Evolutionary conservation across 257 asterid genomes (phyloP).

Genomic region (Jaltomata sinuosa): DNA sequence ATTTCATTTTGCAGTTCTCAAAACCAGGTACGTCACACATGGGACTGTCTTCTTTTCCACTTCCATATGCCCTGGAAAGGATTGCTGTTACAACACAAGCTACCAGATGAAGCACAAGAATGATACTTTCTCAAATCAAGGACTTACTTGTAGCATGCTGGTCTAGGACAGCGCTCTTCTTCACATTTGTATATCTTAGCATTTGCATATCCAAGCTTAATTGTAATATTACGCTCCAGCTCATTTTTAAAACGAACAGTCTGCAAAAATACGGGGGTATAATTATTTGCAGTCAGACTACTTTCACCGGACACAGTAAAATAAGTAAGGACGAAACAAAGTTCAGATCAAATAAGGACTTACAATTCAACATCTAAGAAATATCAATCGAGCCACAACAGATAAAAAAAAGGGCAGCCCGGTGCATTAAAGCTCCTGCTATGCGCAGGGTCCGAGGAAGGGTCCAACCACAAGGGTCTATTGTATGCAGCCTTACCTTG

Average conservation of each 20-base stretch:
- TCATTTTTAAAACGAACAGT: conserved; percentile 98
- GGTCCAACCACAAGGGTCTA: no score
- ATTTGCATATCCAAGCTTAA: conserved; percentile 98
- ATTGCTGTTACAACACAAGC: neutral
- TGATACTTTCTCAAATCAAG: neutral
- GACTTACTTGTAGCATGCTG: conserved; percentile 89
- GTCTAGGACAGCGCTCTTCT: conserved; percentile 89
- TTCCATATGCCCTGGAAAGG: conserved; percentile 81
- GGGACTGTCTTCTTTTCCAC: conserved; percentile 94
- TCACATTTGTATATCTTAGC: conserved; percentile 95
- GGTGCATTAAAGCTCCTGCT: no score
- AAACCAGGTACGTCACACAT: conserved; percentile 97
- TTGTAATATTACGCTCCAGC: conserved; percentile 92
- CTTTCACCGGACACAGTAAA: neutral
- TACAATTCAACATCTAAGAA: neutral
- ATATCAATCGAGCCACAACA: neutral
- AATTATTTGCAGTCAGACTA: neutral
- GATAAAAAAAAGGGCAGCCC: neutral
- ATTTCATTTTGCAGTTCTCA: conserved; percentile 84
- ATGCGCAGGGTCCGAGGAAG: no score
- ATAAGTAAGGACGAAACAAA: neutral
- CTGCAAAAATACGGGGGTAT: conserved; percentile 22
- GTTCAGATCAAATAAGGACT: neutral
- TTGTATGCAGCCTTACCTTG: no score
- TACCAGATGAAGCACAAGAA: conserved; percentile 5